Base-by-base conservation (phyloP, 805 yeast species). In the Clavispora phyllophila region DNA sequence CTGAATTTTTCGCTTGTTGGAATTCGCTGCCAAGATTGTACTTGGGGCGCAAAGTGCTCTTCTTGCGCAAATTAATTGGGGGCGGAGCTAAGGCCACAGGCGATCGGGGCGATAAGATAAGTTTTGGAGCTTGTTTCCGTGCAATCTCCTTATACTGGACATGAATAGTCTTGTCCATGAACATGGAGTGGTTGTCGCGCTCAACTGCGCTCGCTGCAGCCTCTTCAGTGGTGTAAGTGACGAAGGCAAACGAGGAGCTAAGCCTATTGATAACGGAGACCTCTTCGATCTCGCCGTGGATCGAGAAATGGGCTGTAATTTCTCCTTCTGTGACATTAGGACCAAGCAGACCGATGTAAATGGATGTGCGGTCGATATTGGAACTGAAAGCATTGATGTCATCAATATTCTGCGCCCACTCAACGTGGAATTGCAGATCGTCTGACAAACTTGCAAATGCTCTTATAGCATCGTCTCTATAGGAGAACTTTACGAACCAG, bases 121-220 rank as follows among this genome's bases (percentile, higher is more conserved):
- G 57, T 57, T 63, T 56, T 8, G 49, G 32, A 13, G 40, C 35
- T 4, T 45, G 36, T 24, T 48, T 48, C 19, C 47, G 31, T 9
- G 54, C 41, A n/a, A 80, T 62, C 58, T 85, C 93, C 44, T 86
- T 76, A 58, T 83, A 86, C 61, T 87, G 95, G 37, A 88, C 96
- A 60, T 85, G 93, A 71, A 88, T 84, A 8, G 91, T 83, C 58
- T 76, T 82, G 44, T 78, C 79, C 54, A 78, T 65, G 56, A 88
- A 79, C 60, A 82, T 75, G 2, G 95, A 73, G 62, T 87, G 95
- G 57, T 89, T 87, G 57, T 86, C 93, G 47, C 81, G 73, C 60
- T 87, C 95, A 41, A 88, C 87, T 1, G 96, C 96, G 37, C 86
- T 73, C 5, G 93, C 95, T 7, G 96, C 95, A 18, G 93, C 78